Percentiles rank a stretch among this genome's conserved stretches.
Evolutionary conservation across 2,329 filamentous ascomycete species (phyloP).

Genomic region (Fusarium marasasianum): DNA sequence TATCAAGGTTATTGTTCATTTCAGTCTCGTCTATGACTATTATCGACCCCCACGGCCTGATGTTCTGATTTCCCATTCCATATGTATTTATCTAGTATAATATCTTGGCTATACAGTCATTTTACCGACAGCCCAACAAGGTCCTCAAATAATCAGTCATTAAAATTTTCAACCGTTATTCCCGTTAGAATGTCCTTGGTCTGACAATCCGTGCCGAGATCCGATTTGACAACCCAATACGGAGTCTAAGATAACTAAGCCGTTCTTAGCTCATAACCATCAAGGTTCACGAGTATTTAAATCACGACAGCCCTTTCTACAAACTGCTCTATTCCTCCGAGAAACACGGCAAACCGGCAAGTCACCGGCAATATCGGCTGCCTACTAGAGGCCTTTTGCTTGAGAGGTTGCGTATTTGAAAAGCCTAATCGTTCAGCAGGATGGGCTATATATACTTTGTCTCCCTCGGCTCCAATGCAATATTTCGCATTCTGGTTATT

Average conservation of each 20-base stretch:
- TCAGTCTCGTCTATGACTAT: not conserved
- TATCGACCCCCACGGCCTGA: fast-evolving
- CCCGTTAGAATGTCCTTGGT: not conserved
- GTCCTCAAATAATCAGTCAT: not conserved
- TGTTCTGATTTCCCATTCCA: not conserved
- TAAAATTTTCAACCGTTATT: not conserved
- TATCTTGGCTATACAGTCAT: fast-evolving
- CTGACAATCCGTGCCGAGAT: not conserved
- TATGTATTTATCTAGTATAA: fast-evolving
- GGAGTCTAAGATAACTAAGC: not conserved
- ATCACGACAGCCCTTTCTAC: not conserved
- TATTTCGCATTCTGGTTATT: not conserved
- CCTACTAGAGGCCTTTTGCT: not conserved
- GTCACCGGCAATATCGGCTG: not conserved
- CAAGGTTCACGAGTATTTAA: not conserved
- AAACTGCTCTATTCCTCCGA: not conserved
- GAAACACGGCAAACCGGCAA: not conserved
- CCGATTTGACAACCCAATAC: not conserved
- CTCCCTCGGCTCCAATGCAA: not conserved
- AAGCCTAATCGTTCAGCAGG: not conserved
- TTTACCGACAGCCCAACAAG: not conserved
- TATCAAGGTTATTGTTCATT: not conserved
- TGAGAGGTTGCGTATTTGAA: not conserved
- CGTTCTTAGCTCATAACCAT: not conserved
- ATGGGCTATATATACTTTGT: not conserved